A percentile compares a stretch with the other conserved stretches of the same genome.
phyloP scores from a whole-genome alignment of 495 filamentous ascomycete genomes.

The Daldinia bambusicola region DNA sequence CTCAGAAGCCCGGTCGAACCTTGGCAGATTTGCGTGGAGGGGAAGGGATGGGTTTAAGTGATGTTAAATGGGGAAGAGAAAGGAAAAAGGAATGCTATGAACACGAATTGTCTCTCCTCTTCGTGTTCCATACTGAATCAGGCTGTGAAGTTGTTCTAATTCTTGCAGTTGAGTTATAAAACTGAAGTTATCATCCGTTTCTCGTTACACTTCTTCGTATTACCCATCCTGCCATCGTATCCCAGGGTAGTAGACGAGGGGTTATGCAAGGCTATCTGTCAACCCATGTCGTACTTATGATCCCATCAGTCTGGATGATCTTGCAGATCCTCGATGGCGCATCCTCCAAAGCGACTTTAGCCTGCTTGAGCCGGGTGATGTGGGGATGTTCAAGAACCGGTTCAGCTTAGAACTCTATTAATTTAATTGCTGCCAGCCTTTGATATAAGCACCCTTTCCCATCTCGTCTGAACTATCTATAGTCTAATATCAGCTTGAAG shows the following conservation, averaged over 20 bases:
- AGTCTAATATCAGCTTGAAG: constrained; percentile 7
- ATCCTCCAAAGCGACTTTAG: constrained; percentile 16
- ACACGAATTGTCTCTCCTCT: constrained; percentile 11
- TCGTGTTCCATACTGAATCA: constrained; percentile 8
- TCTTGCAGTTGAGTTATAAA: neutral
- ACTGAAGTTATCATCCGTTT: constrained; percentile 16
- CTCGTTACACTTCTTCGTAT: constrained; percentile 31
- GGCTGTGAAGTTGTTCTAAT: constrained; percentile 7
- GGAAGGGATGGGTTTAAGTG: constrained; percentile 20
- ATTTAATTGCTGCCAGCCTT: neutral
- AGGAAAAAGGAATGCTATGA: constrained; percentile 28
- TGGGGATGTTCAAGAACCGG: constrained; percentile 35
- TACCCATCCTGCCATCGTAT: neutral
- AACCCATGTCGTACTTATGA: constrained; percentile 42
- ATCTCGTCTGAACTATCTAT: constrained; percentile 26
- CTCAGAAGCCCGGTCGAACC: constrained; percentile 41
- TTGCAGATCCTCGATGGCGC: constrained; percentile 41
- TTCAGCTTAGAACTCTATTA: constrained; percentile 23
- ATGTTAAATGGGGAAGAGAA: constrained; percentile 3
- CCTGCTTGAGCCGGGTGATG: constrained; percentile 26
- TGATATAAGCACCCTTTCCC: constrained; percentile 8
- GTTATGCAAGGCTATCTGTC: constrained; percentile 16
- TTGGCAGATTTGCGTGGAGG: constrained; percentile 30
- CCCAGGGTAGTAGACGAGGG: constrained; percentile 10
- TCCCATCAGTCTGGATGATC: constrained; percentile 47